Base-by-base conservation (phyloP, 2,329 filamentous ascomycete species). In the Domatiomyces catenatus region DNA sequence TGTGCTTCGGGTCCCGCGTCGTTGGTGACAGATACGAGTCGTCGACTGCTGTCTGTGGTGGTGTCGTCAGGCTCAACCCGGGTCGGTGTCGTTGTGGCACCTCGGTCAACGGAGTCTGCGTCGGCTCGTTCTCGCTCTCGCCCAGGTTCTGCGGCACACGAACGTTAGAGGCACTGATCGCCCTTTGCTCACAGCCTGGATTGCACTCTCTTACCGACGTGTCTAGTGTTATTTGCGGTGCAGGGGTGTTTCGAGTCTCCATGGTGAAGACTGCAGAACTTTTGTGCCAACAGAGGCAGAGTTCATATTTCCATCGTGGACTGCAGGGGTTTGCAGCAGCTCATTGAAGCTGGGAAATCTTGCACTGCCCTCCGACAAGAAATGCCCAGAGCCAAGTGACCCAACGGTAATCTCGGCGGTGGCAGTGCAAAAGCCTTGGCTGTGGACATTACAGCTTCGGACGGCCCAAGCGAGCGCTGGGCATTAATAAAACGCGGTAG, bases 21-120 rank as follows among this genome's bases (percentile, higher is more conserved):
- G 60, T 62, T 42, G 67, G 63, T 15, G 59, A 63, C 39, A 60
- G 32, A 43, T 55, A 58, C 19, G 47, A 56, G 46, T 48, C 51
- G 36, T 60, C 55, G 47, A 54, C 56, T 32, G 52, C 52, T 22
- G 56, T 54, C 32, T 52, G 51, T 24, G 56, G 56, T 42, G 58
- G 55, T 26, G 55, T 60, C 18, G 56, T 52, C 55, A 59, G 57
- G 28, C 52, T 58, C 32, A 46, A 46, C 36, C 49, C 48, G 42
- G 47, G 52, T 39, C 46, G 47, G 48, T 56, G 53, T 48, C 48
- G 46, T 48, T 50, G 46, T 22, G 49, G 46, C 24, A 52, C 32
- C 18, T 36, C 42, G 17, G 44, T 28, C 26, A 48, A 36, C 42
- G 52, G 43, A 22, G 53, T 52, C 47, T 52, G 50, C 45, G 44